A percentile compares a stretch with the other conserved stretches of the same genome.
phyloP scores from a whole-genome alignment of 768 basidiomycete species.

The Macrocybe gigantea region DNA sequence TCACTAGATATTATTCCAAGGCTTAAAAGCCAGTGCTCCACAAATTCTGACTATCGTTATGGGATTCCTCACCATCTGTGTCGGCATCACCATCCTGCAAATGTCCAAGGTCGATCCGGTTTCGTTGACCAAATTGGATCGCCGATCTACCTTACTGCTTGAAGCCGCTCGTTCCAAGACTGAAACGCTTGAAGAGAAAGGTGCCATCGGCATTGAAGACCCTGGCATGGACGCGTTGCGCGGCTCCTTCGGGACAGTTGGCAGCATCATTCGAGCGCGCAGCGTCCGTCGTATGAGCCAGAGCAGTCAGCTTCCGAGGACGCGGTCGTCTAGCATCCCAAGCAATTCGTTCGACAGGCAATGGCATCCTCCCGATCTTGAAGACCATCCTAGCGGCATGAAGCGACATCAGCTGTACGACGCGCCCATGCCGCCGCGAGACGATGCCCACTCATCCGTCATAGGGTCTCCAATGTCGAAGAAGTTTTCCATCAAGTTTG shows the following conservation, averaged over 20 bases:
- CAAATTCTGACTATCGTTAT: conserved; percentile 89
- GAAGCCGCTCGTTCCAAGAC: conserved; percentile 76
- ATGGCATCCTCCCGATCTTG: neutral
- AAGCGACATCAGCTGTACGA: conserved; percentile 86
- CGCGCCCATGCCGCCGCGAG: conserved; percentile 61
- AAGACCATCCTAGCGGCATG: conserved; percentile 38
- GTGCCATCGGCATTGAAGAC: conserved; percentile 62
- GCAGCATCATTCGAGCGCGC: conserved; percentile 79
- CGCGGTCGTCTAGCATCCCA: conserved; percentile 5
- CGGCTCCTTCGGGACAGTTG: conserved; percentile 87
- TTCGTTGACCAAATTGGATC: conserved; percentile 73
- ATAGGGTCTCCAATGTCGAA: conserved; percentile 29
- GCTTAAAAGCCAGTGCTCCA: conserved; percentile 67
- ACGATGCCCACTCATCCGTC: conserved; percentile 32
- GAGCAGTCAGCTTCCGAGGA: conserved; percentile 19
- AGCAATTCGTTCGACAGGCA: conserved; percentile 4
- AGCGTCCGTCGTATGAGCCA: conserved; percentile 49
- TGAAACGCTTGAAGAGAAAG: conserved; percentile 68
- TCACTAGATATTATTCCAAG: conserved; percentile 78
- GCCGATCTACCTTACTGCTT: conserved; percentile 84
- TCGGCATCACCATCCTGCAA: conserved; percentile 93
- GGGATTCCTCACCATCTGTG: conserved; percentile 86
- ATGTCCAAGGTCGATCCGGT: conserved; percentile 92
- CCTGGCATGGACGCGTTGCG: conserved; percentile 91
- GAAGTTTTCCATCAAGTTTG: conserved; percentile 73